Base-by-base conservation (phyloP, 116 monocot genomes). In the Dioscorea cayenensis region DNA sequence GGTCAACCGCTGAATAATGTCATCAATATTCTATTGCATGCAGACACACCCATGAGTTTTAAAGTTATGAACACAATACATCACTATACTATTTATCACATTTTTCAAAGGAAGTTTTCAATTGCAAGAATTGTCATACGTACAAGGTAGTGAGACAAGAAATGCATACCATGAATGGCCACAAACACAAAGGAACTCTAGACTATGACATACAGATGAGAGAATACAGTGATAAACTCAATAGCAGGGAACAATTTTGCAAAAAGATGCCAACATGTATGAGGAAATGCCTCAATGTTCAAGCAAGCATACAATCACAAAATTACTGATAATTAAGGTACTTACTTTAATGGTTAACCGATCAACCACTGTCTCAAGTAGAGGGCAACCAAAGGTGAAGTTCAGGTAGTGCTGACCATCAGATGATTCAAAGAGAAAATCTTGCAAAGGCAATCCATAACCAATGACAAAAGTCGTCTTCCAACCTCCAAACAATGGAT, bases 401-500 rank as follows among this genome's bases (percentile, higher is more conserved):
- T 94, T 94, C 48, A 94, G 74, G 72, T 80, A 90, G 6, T 80
- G 85, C 55, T 72, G 75, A 51, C 94, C 94, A 77, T 86, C 85
- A 64, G 72, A 52, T 37, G 80, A 83, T 70, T 91, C 81, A 77
- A 87, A 85, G 18, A 94, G 80, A 59, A 86, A 94, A 84, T 88
- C 86, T 67, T 94, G 62, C 73, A 94, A 82, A 14, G 90, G 90
- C 38, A 94, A 71, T 65, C 81, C 77, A 72, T 94, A 94, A 20
- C 94, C 94, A 73, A 94, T 86, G 55, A 82, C 58, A 74, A 90
- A 94, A 61, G 83, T 84, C 67, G 88, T 73, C 65, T 84, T 87
- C 94, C 94, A 94, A 71, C 94, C 94, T 75, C 94, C 94, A 84
- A 90, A 86, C 72, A 94, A 84, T 74, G 94, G 94, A 76, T 94